Conservation (phyloP, 306 rosid species). For the Acacia melanoxylon region DNA sequence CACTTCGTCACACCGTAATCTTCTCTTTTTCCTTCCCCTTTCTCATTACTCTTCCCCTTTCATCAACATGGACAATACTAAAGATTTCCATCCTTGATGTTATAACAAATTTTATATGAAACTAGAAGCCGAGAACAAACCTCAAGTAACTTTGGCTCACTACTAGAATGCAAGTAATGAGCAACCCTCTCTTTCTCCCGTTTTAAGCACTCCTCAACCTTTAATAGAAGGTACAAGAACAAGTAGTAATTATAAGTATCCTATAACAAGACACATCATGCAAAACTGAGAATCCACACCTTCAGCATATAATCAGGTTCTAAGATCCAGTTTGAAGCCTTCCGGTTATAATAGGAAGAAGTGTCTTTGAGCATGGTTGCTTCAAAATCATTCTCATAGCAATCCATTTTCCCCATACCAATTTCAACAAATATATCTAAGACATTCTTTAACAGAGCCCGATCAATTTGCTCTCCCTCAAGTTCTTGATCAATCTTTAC, state of each 20-base stretch:
- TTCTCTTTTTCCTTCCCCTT: not conserved
- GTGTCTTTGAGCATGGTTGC: slow-evolving; percentile 68
- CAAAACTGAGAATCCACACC: slow-evolving; percentile 32
- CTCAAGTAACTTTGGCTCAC: slow-evolving; percentile 61
- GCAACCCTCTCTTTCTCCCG: slow-evolving; percentile 67
- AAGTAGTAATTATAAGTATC: slow-evolving; percentile 9
- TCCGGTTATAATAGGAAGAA: slow-evolving; percentile 76
- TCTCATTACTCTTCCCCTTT: not conserved
- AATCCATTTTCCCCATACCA: slow-evolving; percentile 93
- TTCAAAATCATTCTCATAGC: slow-evolving; percentile 79
- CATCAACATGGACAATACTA: not conserved
- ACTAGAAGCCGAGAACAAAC: slow-evolving; percentile 29
- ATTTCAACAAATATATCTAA: slow-evolving; percentile 87
- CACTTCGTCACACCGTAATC: not conserved
- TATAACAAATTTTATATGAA: not conserved
- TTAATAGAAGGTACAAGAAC: slow-evolving; percentile 18
- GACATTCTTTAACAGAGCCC: slow-evolving; percentile 78
- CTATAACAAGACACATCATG: not conserved
- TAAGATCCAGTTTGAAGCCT: slow-evolving; percentile 84
- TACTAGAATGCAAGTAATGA: slow-evolving; percentile 57
- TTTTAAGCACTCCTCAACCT: slow-evolving; percentile 65
- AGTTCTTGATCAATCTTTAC: slow-evolving; percentile 90
- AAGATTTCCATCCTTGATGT: not conserved
- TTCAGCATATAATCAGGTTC: slow-evolving; percentile 85
- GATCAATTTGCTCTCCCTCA: slow-evolving; percentile 90